Evolutionary conservation across 139 green algal genomes (phyloP).

Genomic region (Desmodesmus armatus): DNA sequence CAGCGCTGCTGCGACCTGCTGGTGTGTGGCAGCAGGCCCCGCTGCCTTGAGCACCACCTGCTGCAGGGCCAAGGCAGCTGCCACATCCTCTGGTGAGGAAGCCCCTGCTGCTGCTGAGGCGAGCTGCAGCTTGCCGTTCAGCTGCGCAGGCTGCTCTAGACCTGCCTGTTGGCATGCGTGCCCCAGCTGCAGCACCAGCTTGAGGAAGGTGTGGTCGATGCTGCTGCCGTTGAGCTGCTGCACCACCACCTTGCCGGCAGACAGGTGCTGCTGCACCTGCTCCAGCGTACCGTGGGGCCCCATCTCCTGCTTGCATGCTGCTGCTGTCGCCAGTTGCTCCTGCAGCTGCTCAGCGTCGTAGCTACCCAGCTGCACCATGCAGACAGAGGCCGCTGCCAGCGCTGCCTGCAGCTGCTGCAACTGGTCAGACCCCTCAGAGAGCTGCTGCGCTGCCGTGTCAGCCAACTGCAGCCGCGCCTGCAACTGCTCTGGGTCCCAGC

Average conservation of each 20-base stretch:
- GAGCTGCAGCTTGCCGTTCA: conserved; percentile 29
- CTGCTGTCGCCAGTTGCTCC: not conserved
- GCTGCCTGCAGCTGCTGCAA: conserved; percentile 8
- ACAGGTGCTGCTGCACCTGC: conserved; percentile 10
- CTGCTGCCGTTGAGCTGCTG: not conserved
- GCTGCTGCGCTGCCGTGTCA: not conserved
- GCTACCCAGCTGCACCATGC: not conserved
- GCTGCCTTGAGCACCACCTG: not conserved
- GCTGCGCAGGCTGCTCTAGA: not conserved
- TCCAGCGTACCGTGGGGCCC: not conserved
- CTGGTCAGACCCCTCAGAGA: too few relatives aligned
- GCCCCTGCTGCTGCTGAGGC: conserved; percentile 32
- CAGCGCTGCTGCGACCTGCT: conserved; percentile 19
- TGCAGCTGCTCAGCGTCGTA: not conserved
- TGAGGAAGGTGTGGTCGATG: not conserved
- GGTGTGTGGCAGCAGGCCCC: not conserved
- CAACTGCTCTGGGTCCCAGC: not conserved
- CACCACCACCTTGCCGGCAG: not conserved
- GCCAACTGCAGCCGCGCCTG: not conserved
- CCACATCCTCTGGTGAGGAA: conserved; percentile 19
- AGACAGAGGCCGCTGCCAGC: not conserved
- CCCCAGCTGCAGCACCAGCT: conserved; percentile 8
- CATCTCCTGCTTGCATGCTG: conserved; percentile 31
- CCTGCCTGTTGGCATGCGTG: conserved; percentile 3
- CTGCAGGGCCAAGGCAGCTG: conserved; percentile 27